Evolutionary conservation across 306 rosid species (phyloP).

Genomic region (Sphenostylis stenocarpa): DNA sequence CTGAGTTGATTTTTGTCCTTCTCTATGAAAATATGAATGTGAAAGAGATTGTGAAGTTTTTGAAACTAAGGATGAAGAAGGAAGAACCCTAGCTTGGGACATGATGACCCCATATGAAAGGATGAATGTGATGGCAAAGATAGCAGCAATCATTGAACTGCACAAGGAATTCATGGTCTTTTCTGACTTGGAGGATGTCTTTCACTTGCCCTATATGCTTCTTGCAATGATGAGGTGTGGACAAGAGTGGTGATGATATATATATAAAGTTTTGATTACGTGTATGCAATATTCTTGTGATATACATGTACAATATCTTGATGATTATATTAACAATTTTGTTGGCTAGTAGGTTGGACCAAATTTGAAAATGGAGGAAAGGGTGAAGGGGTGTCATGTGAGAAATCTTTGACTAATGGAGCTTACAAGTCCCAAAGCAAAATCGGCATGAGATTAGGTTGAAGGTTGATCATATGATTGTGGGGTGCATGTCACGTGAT

Average conservation of each 20-base stretch:
- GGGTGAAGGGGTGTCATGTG: conserved; percentile 70
- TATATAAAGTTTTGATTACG: neutral
- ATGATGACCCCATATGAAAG: conserved; percentile 34
- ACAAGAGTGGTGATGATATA: neutral
- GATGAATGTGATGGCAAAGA: conserved; percentile 49
- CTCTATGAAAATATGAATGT: neutral
- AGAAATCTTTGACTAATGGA: conserved; percentile 62
- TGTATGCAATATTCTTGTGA: neutral
- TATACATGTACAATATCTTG: neutral
- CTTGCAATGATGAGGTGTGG: conserved; percentile 39
- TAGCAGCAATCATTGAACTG: conserved; percentile 44
- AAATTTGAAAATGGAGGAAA: conserved; percentile 35
- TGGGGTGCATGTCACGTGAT: conserved; percentile 51
- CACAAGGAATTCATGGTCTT: conserved; percentile 59
- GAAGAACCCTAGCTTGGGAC: conserved; percentile 52
- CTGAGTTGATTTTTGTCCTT: conserved; percentile 33
- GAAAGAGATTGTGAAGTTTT: conserved; percentile 35
- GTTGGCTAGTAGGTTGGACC: conserved; percentile 18
- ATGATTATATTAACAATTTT: neutral
- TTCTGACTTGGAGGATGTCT: conserved; percentile 47
- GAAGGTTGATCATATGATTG: conserved; percentile 21
- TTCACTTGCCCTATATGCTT: conserved; percentile 38
- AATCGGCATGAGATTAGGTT: conserved; percentile 39
- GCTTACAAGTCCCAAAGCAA: conserved; percentile 75
- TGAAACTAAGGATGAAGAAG: conserved; percentile 40